Base-by-base conservation (phyloP, 208 protist species). In the Polymyxa betae region DNA sequence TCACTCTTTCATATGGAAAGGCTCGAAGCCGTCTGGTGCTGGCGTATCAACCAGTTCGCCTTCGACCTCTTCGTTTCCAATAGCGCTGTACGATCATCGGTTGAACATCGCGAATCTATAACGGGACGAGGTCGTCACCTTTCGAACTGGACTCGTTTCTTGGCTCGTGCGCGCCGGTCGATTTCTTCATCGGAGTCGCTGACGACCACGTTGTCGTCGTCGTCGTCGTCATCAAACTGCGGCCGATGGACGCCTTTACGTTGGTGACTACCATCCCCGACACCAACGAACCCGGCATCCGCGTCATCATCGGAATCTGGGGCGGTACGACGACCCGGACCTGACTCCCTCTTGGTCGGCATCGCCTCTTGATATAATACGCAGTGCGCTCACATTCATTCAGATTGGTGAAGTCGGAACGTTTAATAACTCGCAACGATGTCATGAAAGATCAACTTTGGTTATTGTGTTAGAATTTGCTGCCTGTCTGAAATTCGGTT, bases 1-100 rank as follows among this genome's bases (percentile, higher is more conserved):
- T 35, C 35, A 82, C 72, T 82, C 72, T 82, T 82, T 82, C 72
- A 82, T 82, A n/a, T 82, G 5, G 40, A 82, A 82, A 20, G 72
- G 72, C 40, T 82, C 72, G n/a, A 82, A 82, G 5, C 72, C 72
- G 35, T 82, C 72, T 40, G 72, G 72, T 40, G 72, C 72, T 43
- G 72, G 72, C 40, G 72, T 82, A 12, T 5, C 5, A 82, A 38
- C 72, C 72, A 38, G 16, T 35, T 82, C 72, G 5, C 72, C 72
- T 82, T 82, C 72, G 40, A 82, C 72, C 5, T 5, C 16, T 20
- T 20, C n/a, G n/a, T 82, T 82, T 20, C 72, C 72, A 45, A 45
- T n/a, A 43, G 16, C 72, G 10, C 72, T 82, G n/a, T 20, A 35
- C 5, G n/a, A 20, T 16, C 16, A 5, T 35, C 16, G 5, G 10